phyloP scores from a whole-genome alignment of 768 basidiomycete species.

The Lentinula aciculospora region DNA sequence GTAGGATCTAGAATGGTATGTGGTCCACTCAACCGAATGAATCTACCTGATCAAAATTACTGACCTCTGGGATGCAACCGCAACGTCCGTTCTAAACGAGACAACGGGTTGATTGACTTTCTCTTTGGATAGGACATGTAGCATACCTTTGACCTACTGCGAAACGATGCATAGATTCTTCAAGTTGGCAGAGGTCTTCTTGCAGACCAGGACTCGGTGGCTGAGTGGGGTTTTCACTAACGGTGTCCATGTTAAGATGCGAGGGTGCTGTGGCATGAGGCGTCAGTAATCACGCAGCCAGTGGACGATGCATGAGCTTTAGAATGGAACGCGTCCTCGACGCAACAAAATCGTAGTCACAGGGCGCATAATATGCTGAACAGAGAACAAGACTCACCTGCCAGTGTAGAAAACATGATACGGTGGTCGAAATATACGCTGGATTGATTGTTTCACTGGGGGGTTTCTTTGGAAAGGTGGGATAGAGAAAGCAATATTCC shows the following conservation, averaged over 20 bases:
- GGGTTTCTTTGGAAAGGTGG: not conserved
- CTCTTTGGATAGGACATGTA: not conserved
- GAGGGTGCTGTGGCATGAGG: not conserved
- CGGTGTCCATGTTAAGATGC: not conserved
- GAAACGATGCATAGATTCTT: not conserved
- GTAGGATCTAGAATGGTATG: not conserved
- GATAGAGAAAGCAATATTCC: not conserved
- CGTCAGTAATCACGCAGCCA: not conserved
- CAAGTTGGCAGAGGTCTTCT: not conserved
- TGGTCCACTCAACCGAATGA: not conserved
- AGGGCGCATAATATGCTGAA: not conserved
- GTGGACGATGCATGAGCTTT: not conserved
- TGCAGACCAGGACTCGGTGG: not conserved
- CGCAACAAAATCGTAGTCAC: not conserved
- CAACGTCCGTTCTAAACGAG: not conserved
- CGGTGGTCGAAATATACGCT: not conserved
- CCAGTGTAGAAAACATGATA: not conserved
- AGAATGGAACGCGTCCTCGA: not conserved
- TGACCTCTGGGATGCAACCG: not conserved
- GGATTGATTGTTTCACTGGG: not conserved
- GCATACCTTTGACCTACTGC: too few species aligned
- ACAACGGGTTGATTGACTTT: not conserved
- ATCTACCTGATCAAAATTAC: not conserved
- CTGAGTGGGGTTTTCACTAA: not conserved
- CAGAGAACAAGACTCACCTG: constrained; percentile 1